Conservation (phyloP, 352 stramenopile species). For the Blastocystis sp. region DNA sequence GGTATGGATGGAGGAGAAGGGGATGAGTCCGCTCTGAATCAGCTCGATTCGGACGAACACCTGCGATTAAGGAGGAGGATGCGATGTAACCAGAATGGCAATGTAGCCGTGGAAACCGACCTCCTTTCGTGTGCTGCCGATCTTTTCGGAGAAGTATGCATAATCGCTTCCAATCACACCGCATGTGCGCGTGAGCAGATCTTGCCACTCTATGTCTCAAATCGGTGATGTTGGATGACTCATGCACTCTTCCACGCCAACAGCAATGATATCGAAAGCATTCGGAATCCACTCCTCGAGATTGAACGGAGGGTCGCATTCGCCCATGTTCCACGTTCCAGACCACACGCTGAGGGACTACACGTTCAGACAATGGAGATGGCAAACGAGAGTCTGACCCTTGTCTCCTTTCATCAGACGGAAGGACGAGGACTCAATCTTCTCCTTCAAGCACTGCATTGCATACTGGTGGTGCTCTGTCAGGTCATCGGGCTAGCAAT, state of each 20-base stretch:
- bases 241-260: constrained; percentile 69
- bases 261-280: constrained; percentile 54
- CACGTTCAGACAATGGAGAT: background rate
- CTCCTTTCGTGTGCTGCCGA: constrained; percentile 66
- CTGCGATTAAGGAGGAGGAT: background rate
- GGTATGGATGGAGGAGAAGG: constrained; percentile 10
- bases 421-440: background rate
- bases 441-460: background rate
- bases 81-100: constrained; percentile 15
- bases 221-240: background rate
- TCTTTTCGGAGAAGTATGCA: constrained; percentile 38
- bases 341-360: constrained; percentile 61
- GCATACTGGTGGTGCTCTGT: background rate
- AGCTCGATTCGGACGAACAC: constrained; percentile 67
- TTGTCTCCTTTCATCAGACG: constrained; percentile 25
- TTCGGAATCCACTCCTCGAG: constrained; percentile 68
- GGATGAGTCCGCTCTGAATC: constrained; percentile 49
- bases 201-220: background rate
- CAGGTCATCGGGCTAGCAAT: constrained; percentile 44
- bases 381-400: constrained; percentile 7
- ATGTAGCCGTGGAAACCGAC: constrained; percentile 70
- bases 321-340: constrained; percentile 69
- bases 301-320: constrained; percentile 67
- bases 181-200: constrained; percentile 29
- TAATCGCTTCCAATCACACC: constrained; percentile 59